Evolutionary conservation across 1,284 basidiomycete genomes (phyloP).

Genomic region (Phellinidium pouzarii): DNA sequence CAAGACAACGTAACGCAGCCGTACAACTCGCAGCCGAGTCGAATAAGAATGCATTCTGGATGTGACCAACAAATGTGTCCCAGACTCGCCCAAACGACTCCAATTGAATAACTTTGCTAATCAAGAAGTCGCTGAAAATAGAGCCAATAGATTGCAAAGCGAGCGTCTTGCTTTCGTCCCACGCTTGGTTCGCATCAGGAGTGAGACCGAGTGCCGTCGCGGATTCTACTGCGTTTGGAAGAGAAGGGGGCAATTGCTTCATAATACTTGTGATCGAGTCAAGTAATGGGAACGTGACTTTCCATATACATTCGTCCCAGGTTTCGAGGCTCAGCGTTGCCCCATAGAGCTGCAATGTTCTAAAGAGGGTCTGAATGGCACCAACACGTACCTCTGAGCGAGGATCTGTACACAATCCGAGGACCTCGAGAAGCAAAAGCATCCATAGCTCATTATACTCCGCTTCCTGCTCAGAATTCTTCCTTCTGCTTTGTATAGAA

Average conservation of each 20-base stretch:
- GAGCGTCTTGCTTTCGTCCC: slow-evolving; percentile 86
- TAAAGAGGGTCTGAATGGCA: slow-evolving; percentile 92
- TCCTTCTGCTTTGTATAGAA: slow-evolving; percentile 75
- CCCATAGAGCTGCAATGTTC: slow-evolving; percentile 91
- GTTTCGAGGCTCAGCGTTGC: slow-evolving; percentile 69
- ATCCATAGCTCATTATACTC: slow-evolving; percentile 87
- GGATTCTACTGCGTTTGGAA: slow-evolving; percentile 16
- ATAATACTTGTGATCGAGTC: slow-evolving; percentile 62
- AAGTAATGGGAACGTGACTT: slow-evolving; percentile 84
- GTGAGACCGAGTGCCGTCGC: slow-evolving; percentile 18
- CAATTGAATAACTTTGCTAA: slow-evolving; percentile 65
- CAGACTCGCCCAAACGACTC: slow-evolving; percentile 65
- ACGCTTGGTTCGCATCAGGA: slow-evolving; percentile 38
- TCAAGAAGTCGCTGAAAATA: slow-evolving; percentile 77
- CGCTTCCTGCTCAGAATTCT: slow-evolving; percentile 54
- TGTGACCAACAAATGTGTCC: slow-evolving; percentile 63
- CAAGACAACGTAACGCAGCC: slow-evolving; percentile 75
- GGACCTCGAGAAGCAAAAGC: slow-evolving; percentile 78
- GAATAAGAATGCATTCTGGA: slow-evolving; percentile 61
- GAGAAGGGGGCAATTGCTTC: slow-evolving; percentile 30
- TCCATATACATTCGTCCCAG: slow-evolving; percentile 87
- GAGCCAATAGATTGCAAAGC: slow-evolving; percentile 81
- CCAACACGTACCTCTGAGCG: slow-evolving; percentile 87
- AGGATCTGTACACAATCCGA: slow-evolving; percentile 75
- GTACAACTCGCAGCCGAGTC: slow-evolving; percentile 70